These are phyloP conservation scores for Gossypium raimondii DNA, from an alignment of 345 rosid species.

Conservation along the genomic window DNA sequence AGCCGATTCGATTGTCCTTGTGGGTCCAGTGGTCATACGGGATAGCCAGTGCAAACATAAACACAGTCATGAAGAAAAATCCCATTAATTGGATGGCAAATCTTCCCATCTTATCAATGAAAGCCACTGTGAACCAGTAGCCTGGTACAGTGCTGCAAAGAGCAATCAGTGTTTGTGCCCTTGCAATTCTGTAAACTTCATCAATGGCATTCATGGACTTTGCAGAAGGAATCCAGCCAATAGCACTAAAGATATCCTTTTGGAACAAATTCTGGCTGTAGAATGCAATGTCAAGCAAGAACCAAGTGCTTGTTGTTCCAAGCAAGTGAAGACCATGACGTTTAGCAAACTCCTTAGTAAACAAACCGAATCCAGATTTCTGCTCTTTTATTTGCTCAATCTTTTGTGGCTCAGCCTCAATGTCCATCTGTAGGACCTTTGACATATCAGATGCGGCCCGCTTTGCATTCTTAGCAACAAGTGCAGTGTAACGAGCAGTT, in stretches of 20 bases:
- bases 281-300: constrained; percentile 78
- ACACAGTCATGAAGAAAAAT: constrained; percentile 86
- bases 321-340: constrained; percentile 83
- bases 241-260: constrained; percentile 77
- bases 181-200: constrained; percentile 64
- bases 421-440: constrained; percentile 65
- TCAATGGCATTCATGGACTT: constrained; percentile 70
- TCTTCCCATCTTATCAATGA: constrained; percentile 67
- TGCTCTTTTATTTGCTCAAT: constrained; percentile 21
- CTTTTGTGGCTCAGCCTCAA: constrained; percentile 51
- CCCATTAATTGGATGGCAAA: constrained; percentile 82
- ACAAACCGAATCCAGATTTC: constrained; percentile 48
- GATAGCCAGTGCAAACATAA: constrained; percentile 79
- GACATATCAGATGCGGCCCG: constrained; percentile 85
- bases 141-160: constrained; percentile 79
- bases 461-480: constrained; percentile 69
- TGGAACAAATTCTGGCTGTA: constrained; percentile 85
- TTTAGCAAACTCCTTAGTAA: constrained; percentile 44
- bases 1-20: constrained; percentile 64
- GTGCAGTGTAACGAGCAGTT: constrained; percentile 85
- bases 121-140: constrained; percentile 75
- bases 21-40: constrained; percentile 84
- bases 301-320: constrained; percentile 81
- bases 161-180: constrained; percentile 84
- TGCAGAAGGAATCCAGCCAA: constrained; percentile 81